These are phyloP conservation scores for Cymbopogon flexuosus DNA, from an alignment of 202 grass and related monocot genomes.

Conservation along the genomic window DNA sequence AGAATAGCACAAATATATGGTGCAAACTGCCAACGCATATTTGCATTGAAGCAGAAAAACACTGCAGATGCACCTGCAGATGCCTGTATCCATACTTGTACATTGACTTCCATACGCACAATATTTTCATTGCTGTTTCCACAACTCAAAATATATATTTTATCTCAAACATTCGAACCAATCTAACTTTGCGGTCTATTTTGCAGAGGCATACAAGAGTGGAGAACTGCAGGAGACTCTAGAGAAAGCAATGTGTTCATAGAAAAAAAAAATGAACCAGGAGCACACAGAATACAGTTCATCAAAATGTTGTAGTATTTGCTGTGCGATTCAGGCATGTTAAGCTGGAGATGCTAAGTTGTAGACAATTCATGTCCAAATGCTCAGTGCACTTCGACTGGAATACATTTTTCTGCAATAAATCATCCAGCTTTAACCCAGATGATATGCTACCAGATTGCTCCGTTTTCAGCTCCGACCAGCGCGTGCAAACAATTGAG, in stretches of 20 bases:
- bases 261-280: not conserved
- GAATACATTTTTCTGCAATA: slow-evolving; percentile 9
- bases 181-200: not conserved
- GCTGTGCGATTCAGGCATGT: not conserved
- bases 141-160: not conserved
- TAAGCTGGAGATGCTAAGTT: not conserved
- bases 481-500: not conserved
- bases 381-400: not conserved
- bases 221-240: slow-evolving; percentile 73
- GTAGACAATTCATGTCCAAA: not conserved
- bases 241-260: slow-evolving; percentile 69
- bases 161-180: not conserved
- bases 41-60: not conserved
- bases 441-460: not conserved
- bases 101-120: no score
- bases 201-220: slow-evolving; percentile 75
- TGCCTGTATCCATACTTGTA: not conserved
- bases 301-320: not conserved
- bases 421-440: not conserved
- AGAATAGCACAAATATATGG: not conserved
- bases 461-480: not conserved
- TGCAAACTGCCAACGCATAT: not conserved
- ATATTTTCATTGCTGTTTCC: not conserved
- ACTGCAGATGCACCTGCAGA: not conserved
- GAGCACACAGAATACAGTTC: not conserved